phyloP scores from a whole-genome alignment of 768 basidiomycete genomes.

The Mycena haematopus region DNA sequence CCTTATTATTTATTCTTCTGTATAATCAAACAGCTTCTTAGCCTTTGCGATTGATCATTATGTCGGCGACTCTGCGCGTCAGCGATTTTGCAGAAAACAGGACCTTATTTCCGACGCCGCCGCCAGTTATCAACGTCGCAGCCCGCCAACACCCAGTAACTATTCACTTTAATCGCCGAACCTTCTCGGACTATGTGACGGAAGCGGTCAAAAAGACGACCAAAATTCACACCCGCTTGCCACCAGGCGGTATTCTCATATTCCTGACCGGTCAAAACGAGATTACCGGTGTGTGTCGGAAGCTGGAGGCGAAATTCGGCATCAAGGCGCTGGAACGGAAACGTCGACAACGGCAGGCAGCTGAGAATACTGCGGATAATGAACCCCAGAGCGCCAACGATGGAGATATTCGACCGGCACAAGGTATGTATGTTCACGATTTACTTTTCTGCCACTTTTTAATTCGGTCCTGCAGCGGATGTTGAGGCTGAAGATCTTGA shows the following conservation, averaged over 20 bases:
- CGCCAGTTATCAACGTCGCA: constrained; percentile 90
- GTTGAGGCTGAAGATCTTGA: constrained; percentile 86
- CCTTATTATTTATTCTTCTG: constrained; percentile 6
- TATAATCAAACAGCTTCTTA: constrained; percentile 36
- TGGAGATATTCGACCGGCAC: constrained; percentile 47
- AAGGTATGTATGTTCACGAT: constrained; percentile 46
- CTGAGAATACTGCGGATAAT: constrained; percentile 36
- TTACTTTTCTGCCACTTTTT: constrained; percentile 3
- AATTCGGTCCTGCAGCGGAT: constrained; percentile 53
- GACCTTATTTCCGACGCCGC: constrained; percentile 78
- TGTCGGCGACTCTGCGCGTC: constrained; percentile 97
- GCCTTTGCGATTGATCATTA: constrained; percentile 93
- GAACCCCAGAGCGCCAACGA: constrained; percentile 30
- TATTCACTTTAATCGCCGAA: constrained; percentile 89
- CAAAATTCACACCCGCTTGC: constrained; percentile 92
- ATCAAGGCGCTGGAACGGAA: constrained; percentile 64
- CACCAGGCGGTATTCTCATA: constrained; percentile 90
- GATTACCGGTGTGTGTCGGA: constrained; percentile 84
- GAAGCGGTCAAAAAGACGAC: constrained; percentile 90
- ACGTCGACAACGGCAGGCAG: constrained; percentile 41
- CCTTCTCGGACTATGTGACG: constrained; percentile 84
- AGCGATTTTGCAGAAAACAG: constrained; percentile 90
- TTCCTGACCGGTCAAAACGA: constrained; percentile 98
- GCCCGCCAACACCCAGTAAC: constrained; percentile 96
- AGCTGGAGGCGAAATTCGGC: constrained; percentile 81